Evolutionary conservation across 331 rosid species (phyloP).

Genomic region (Quercus tomentella): DNA sequence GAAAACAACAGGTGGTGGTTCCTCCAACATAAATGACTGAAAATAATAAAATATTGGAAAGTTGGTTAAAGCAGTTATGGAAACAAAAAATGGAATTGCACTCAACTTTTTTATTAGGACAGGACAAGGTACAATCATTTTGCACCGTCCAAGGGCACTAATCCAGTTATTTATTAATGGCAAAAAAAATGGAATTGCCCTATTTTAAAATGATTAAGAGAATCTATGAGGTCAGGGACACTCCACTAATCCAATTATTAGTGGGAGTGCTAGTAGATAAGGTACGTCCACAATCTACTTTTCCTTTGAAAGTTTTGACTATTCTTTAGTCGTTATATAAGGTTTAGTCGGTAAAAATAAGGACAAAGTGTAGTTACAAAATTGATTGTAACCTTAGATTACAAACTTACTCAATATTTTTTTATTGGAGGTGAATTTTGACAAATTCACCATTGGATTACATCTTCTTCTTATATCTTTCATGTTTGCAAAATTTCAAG

Average conservation of each 20-base stretch:
- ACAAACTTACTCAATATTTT: too few species aligned
- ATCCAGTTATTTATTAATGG: too few species aligned
- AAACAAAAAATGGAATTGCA: constrained; percentile 32
- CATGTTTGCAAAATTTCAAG: too few species aligned
- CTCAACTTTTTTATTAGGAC: constrained; percentile 6
- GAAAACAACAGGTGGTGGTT: constrained; percentile 8
- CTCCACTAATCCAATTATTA: constrained; percentile 23
- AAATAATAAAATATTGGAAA: constrained; percentile 21
- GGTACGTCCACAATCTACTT: background rate
- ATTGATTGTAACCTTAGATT: too few species aligned
- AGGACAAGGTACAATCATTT: constrained; percentile 9
- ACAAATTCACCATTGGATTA: too few species aligned
- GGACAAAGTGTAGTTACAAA: too few species aligned
- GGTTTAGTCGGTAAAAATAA: too few species aligned
- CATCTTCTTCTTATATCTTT: too few species aligned
- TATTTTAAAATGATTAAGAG: constrained; percentile 17
- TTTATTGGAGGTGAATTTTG: too few species aligned
- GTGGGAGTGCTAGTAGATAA: constrained; percentile 27
- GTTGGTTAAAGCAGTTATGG: constrained; percentile 23
- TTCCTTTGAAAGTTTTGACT: too few species aligned
- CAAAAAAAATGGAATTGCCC: too few species aligned
- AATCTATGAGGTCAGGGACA: constrained; percentile 18
- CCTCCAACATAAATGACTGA: background rate
- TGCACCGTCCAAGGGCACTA: constrained; percentile 26
- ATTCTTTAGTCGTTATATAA: too few species aligned